Conservation (phyloP, 768 basidiomycete genomes). For the Termitomyces sp. region DNA sequence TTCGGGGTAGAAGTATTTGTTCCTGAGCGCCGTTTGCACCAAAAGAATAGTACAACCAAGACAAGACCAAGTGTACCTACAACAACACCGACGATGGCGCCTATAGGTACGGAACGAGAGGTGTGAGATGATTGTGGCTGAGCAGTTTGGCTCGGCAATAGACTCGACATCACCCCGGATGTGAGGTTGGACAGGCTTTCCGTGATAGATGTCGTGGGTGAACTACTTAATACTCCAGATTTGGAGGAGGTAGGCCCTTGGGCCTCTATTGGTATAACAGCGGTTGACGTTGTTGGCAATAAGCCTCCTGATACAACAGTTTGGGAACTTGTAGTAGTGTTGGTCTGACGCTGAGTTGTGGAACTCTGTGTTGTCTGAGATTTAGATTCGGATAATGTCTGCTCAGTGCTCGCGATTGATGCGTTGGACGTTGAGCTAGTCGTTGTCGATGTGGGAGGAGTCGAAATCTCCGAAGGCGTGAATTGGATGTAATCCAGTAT, state of each 20-base stretch:
- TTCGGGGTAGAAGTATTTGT: not conserved
- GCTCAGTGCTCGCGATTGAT: not conserved
- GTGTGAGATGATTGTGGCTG: not conserved
- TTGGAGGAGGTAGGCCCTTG: not conserved
- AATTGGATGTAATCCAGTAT: not conserved
- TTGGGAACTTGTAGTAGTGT: not conserved
- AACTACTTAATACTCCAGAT: not conserved
- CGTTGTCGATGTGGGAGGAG: not conserved
- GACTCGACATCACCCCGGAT: not conserved
- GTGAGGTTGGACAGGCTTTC: not conserved
- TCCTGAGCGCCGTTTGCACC: not conserved
- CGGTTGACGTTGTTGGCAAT: not conserved
- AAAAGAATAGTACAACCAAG: not conserved
- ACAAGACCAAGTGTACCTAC: not conserved
- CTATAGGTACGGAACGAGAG: not conserved
- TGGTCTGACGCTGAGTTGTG: not conserved
- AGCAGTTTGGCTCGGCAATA: not conserved
- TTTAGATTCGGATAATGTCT: not conserved
- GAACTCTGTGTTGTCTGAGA: not conserved
- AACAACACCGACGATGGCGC: not conserved
- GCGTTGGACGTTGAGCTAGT: not conserved
- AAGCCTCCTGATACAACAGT: not conserved
- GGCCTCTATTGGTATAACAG: not conserved
- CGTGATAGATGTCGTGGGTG: not conserved
- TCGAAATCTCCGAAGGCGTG: not conserved